Evolutionary conservation across 257 asterid species (phyloP).

Genomic region (Solanum bukasovii): DNA sequence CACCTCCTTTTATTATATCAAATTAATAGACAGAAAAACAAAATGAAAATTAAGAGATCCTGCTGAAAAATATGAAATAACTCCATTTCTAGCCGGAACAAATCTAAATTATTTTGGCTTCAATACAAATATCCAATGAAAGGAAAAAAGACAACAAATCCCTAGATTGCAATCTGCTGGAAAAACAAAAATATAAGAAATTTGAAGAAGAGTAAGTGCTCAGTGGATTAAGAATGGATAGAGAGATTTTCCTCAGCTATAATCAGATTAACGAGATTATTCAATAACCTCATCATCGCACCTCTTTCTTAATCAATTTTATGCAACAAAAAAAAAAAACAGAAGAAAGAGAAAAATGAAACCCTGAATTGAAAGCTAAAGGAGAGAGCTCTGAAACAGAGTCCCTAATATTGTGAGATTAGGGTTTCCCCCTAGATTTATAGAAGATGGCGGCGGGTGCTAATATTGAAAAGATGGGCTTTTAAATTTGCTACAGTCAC

Average conservation of each 20-base stretch:
- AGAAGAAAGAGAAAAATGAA: not conserved
- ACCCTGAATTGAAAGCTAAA: not conserved
- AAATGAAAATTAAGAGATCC: no score
- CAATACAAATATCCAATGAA: no score
- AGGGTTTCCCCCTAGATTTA: not conserved
- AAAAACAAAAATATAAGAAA: no score
- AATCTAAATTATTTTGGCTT: no score
- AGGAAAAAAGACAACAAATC: no score
- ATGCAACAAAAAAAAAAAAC: no score
- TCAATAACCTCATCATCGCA: not conserved
- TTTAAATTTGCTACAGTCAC: not conserved
- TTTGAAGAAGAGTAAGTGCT: slow-evolving; percentile 1
- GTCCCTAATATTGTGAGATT: not conserved
- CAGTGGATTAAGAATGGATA: slow-evolving; percentile 21
- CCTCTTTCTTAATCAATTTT: not conserved
- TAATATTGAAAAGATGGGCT: not conserved
- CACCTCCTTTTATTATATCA: not conserved
- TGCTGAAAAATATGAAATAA: no score
- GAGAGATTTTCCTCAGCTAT: not conserved
- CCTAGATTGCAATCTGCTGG: not conserved
- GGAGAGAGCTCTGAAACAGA: not conserved
- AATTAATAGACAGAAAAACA: not conserved
- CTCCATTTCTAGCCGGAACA: no score
- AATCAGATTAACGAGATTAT: not conserved
- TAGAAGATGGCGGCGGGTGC: not conserved